Percentiles rank a stretch among this genome's conserved stretches.
These are phyloP conservation scores for Ustilago nuda DNA, from an alignment of 1,284 basidiomycete genomes.

Conservation along the genomic window DNA sequence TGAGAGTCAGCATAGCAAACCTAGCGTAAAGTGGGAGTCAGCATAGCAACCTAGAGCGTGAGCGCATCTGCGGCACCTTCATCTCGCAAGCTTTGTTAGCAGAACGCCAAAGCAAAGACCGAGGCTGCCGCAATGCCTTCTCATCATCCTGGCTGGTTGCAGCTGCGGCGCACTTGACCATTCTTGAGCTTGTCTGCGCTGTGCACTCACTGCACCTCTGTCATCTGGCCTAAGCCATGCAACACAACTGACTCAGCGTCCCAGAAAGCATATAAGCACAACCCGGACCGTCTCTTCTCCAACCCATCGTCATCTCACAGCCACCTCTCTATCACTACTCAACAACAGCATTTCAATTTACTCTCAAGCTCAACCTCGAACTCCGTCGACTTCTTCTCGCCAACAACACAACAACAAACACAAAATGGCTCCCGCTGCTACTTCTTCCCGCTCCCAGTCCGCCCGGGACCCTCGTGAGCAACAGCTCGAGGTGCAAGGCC, in stretches of 20 bases:
- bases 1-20: background rate
- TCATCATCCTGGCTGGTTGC: background rate
- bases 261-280: background rate
- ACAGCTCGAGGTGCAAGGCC: slow-evolving; percentile 45
- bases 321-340: background rate
- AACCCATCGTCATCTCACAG: background rate
- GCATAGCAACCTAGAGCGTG: background rate
- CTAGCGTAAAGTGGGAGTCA: background rate
- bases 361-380: background rate
- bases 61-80: background rate
- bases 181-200: background rate
- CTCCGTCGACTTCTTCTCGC: background rate
- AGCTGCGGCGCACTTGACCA: background rate
- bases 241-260: background rate
- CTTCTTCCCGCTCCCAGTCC: slow-evolving; percentile 20
- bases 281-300: background rate
- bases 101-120: background rate
- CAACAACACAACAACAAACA: background rate
- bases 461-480: slow-evolving; percentile 54
- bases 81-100: background rate
- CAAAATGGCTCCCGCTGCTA: slow-evolving; percentile 49
- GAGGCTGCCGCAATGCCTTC: slow-evolving; percentile 3
- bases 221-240: background rate
- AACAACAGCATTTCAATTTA: background rate
- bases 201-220: background rate